Evolutionary conservation across 139 green algal species (phyloP), one percentile per base, ranked within the genome.

Genomic region (Closterium sp.): DNA sequence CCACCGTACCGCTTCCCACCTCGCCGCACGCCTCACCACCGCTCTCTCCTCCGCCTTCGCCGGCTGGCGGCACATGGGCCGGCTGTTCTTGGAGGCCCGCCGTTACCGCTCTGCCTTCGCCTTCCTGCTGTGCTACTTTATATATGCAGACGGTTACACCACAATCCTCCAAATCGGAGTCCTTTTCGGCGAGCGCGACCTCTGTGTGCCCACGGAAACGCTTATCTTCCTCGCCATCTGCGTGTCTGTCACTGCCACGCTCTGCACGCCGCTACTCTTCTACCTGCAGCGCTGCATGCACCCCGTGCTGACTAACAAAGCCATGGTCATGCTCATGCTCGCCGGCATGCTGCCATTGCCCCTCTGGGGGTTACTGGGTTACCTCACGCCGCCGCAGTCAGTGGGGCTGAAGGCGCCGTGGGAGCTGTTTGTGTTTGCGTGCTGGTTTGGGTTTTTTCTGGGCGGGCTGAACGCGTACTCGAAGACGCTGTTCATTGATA

Each of bases 341-440:
- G 85, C 73, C 9, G 28, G 79, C 31, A 70, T 88, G 27, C 22
- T 89, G 42, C 73, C 70, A 4, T 24, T 92, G n/a, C 92, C 88
- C 17, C 70, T 92, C 31, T 94, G 92, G 92, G 92, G 88, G 6
- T 88, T 30, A 9, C 34, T 94, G 24, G 88, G 88, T 3, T 94
- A 87, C 32, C 31, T 89, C 21, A 70, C 70, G 2, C 2, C 17
- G 17, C 62, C 62, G 17, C 62, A 79, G 62, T 27, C 62, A 0
- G 10, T 79, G 10, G 92, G 92, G 10, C 62, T 94, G 11, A 38
- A 45, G 31, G 89, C 70, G 4, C 31, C 70, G 13, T 92, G 89
- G 89, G 92, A 94, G 38, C 19, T 92, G 87, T 94, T 92, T 50
- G 31, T 94, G 28, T 92, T 94, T 11, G 88, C 87, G 2, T 84